Evolutionary conservation across 163 green algal genomes (phyloP).

Genomic region (Volvox carteri): DNA sequence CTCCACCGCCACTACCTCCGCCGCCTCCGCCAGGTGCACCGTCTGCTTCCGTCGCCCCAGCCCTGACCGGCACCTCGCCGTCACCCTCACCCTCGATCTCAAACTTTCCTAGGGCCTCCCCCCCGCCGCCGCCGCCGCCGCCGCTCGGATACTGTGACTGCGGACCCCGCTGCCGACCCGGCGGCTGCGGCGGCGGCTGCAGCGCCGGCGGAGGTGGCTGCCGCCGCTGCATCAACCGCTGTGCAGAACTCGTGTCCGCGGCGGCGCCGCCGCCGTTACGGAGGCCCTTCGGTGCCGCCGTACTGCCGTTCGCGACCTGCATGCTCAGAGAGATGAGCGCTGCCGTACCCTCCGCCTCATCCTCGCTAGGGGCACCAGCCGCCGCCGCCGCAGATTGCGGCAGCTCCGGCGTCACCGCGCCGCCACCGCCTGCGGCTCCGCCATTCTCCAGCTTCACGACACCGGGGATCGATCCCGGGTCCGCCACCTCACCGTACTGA

Average conservation of each 20-base stretch:
- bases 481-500: background rate
- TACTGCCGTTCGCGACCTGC: background rate
- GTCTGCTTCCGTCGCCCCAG: background rate
- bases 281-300: background rate
- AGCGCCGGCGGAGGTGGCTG: background rate
- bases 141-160: background rate
- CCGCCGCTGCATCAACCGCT: background rate
- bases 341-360: slow-evolving; percentile 24
- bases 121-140: background rate
- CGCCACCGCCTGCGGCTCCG: background rate
- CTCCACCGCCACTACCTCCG: background rate
- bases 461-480: background rate
- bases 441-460: background rate
- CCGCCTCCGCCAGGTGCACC: no score
- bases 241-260: background rate
- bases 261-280: background rate
- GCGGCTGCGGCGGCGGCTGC: background rate
- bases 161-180: background rate
- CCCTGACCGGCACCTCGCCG: background rate
- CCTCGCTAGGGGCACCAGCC: background rate
- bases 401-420: background rate
- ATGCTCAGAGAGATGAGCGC: slow-evolving; percentile 32
- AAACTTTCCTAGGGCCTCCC: background rate
- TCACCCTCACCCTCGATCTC: background rate
- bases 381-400: background rate